Percentiles rank a stretch among this genome's conserved stretches.
Conservation (phyloP, 495 filamentous ascomycete species). For the Massariosphaeria phaeospora region DNA sequence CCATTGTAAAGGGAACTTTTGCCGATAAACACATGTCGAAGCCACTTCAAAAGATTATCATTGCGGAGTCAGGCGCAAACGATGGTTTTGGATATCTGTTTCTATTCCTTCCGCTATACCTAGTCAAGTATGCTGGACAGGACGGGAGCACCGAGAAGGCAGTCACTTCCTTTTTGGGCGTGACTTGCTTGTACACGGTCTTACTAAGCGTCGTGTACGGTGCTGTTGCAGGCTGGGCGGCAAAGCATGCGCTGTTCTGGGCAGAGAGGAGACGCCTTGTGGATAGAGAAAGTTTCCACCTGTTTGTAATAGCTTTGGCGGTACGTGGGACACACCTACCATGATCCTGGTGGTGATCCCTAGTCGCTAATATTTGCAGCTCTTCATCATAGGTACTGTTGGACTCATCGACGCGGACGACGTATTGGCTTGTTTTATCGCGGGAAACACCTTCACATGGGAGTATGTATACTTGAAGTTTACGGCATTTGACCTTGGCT, state of each 20-base stretch:
- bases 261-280: constrained; percentile 78
- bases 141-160: constrained; percentile 59
- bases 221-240: constrained; percentile 68
- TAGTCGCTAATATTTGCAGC: constrained; percentile 23
- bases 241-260: constrained; percentile 75
- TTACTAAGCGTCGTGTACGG: constrained; percentile 76
- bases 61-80: constrained; percentile 87
- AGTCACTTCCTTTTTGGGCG: constrained; percentile 76
- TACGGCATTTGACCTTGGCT: neutral
- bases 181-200: constrained; percentile 82
- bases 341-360: neutral
- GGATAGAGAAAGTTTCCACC: constrained; percentile 83
- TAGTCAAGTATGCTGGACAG: constrained; percentile 68
- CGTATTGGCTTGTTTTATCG: constrained; percentile 87
- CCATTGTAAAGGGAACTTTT: constrained; percentile 90
- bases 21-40: constrained; percentile 85
- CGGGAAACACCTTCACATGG: constrained; percentile 88
- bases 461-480: constrained; percentile 53
- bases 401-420: constrained; percentile 90
- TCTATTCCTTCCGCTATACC: constrained; percentile 75
- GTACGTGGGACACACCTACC: constrained; percentile 49
- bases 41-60: constrained; percentile 76
- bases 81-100: constrained; percentile 91
- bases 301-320: constrained; percentile 77
- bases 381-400: constrained; percentile 82